Evolutionary conservation across 257 asterid species (phyloP).

Genomic region (Solanum rostratum): DNA sequence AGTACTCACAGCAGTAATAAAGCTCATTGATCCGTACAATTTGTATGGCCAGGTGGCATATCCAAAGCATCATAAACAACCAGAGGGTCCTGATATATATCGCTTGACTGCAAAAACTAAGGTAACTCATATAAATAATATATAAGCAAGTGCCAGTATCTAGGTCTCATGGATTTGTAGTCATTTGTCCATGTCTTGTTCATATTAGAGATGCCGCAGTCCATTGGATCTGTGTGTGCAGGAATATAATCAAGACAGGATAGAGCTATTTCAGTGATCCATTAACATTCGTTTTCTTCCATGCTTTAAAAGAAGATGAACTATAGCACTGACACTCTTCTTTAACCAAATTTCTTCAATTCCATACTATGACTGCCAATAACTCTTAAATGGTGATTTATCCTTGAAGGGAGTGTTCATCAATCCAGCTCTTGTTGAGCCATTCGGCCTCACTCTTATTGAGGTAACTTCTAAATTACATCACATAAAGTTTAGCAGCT

Average conservation of each 20-base stretch:
- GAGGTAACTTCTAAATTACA: conserved; percentile 31
- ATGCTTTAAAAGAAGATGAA: background rate
- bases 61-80: conserved; percentile 62
- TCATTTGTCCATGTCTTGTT: background rate
- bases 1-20: conserved; percentile 45
- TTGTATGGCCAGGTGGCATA: conserved; percentile 56
- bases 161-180: background rate
- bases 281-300: background rate
- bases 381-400: conserved; percentile 11
- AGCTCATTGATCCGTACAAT: conserved; percentile 52
- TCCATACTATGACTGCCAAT: conserved; percentile 7
- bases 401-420: conserved; percentile 55
- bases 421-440: conserved; percentile 69
- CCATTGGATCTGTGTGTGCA: background rate
- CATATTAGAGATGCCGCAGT: background rate
- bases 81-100: conserved; percentile 53
- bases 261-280: background rate
- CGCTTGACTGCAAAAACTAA: conserved; percentile 63
- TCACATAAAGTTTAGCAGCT: background rate
- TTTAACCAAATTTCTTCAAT: background rate
- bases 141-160: background rate
- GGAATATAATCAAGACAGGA: background rate
- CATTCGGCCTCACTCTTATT: conserved; percentile 63
- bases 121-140: conserved; percentile 15
- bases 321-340: background rate